A percentile compares a stretch with the other conserved stretches of the same genome.
phyloP scores from a whole-genome alignment of 2,329 filamentous ascomycete species.

The Chalaropsis ovoidea region DNA sequence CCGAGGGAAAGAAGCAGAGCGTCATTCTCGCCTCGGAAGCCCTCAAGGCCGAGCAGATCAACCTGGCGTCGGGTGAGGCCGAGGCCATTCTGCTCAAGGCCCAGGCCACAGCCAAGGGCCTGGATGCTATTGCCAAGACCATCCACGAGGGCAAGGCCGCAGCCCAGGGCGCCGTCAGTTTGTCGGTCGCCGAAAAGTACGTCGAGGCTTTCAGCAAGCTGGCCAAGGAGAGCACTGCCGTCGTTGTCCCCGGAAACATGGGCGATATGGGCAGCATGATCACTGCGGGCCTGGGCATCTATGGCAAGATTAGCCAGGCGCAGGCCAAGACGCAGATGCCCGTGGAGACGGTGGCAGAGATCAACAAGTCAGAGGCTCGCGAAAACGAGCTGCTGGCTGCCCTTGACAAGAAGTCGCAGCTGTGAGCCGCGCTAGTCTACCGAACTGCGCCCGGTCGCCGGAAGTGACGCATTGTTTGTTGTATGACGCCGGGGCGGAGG shows the following conservation, averaged over 20 bases:
- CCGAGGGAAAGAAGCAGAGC: conserved; percentile 92
- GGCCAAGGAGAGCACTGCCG: conserved; percentile 87
- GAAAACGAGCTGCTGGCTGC: conserved; percentile 37
- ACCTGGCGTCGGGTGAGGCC: conserved; percentile 82
- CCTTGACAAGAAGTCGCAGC: conserved; percentile 32
- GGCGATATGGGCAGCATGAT: conserved; percentile 97
- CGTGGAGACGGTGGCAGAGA: conserved; percentile 23
- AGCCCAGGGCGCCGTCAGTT: conserved; percentile 73
- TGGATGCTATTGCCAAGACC: conserved; percentile 69
- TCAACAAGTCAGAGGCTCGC: conserved; percentile 28
- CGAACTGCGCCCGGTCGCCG: neutral
- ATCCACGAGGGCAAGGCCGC: conserved; percentile 63
- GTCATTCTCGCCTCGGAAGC: conserved; percentile 95
- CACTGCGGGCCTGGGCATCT: conserved; percentile 87
- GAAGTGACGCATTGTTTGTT: neutral
- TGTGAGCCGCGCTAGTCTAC: conserved; percentile 25
- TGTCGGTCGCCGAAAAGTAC: conserved; percentile 93
- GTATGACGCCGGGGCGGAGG: neutral
- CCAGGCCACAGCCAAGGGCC: conserved; percentile 72
- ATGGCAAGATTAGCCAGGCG: conserved; percentile 78
- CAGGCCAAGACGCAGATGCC: conserved; percentile 48
- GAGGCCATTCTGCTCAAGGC: conserved; percentile 86
- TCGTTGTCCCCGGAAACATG: conserved; percentile 93
- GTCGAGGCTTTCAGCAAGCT: conserved; percentile 89
- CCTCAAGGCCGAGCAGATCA: conserved; percentile 80